Evolutionary conservation across 176 grass and related monocot species (phyloP).

Genomic region (Phyllostachys edulis): DNA sequence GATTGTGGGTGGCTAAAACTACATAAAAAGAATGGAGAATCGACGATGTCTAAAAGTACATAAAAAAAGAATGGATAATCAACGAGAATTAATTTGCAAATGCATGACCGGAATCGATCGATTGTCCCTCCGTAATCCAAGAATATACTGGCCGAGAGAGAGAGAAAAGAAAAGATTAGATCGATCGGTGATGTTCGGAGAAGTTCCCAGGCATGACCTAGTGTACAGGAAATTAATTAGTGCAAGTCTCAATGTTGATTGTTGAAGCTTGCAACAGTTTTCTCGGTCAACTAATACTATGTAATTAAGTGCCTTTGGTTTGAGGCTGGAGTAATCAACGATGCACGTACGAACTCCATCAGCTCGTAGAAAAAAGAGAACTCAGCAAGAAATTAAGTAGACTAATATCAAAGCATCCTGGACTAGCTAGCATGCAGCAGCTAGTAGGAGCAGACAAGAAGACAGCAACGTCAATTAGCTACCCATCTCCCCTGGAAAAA

Average conservation of each 20-base stretch:
- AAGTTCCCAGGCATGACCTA: not conserved
- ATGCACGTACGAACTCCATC: not conserved
- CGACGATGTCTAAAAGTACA: too few species aligned
- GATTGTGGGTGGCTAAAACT: too few species aligned
- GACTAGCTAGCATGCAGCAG: not conserved
- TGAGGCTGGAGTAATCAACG: not conserved
- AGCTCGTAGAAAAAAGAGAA: not conserved
- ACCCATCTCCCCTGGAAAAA: not conserved
- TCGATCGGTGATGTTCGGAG: not conserved
- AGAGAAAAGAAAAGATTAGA: not conserved
- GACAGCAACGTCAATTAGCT: not conserved
- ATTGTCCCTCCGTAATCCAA: too few species aligned
- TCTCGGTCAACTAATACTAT: not conserved
- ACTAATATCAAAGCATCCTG: not conserved
- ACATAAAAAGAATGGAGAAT: too few species aligned
- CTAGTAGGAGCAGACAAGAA: not conserved
- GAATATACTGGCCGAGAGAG: not conserved
- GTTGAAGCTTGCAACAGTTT: not conserved
- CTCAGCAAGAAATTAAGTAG: not conserved
- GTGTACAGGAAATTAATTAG: not conserved
- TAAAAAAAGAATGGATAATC: too few species aligned
- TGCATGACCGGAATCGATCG: too few species aligned
- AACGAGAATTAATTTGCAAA: too few species aligned
- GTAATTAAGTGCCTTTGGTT: not conserved
- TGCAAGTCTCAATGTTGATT: not conserved